A percentile compares a stretch with the other conserved stretches of the same genome.
Conservation (phyloP, 176 grass and related monocot genomes). For the Zoysia japonica region DNA sequence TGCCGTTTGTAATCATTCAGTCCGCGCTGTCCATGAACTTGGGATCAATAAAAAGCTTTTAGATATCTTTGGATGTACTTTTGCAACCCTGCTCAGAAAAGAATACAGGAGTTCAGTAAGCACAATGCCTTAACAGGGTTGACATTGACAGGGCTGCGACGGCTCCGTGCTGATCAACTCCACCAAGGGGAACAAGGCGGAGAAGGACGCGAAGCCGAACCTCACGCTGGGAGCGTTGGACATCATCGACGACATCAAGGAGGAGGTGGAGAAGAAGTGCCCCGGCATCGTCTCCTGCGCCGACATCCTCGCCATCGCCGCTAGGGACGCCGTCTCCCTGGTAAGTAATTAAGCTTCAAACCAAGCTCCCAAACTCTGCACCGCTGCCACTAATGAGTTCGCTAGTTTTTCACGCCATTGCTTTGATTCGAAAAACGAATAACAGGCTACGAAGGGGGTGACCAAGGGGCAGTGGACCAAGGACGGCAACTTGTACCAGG, state of each 20-base stretch:
- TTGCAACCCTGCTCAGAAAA: too few species aligned
- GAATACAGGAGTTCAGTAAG: too few species aligned
- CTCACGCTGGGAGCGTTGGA: constrained; percentile 43
- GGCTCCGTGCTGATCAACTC: constrained; percentile 59
- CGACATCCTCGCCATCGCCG: constrained; percentile 61
- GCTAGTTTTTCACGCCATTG: neutral
- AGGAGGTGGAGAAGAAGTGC: constrained; percentile 49
- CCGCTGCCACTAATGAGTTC: too few species aligned
- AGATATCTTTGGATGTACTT: neutral
- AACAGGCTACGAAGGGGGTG: constrained; percentile 52
- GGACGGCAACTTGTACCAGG: constrained; percentile 65
- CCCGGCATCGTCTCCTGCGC: constrained; percentile 71
- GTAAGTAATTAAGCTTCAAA: neutral
- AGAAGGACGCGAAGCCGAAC: constrained; percentile 64
- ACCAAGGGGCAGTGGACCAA: constrained; percentile 55
- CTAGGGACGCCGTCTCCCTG: constrained; percentile 59
- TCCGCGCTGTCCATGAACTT: neutral
- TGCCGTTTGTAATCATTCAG: neutral
- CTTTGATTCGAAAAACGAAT: neutral
- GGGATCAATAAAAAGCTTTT: neutral
- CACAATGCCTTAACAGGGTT: too few species aligned
- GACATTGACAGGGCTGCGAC: constrained; percentile 43
- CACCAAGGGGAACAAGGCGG: constrained; percentile 36
- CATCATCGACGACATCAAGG: constrained; percentile 51
- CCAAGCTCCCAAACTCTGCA: too few species aligned